Evolutionary conservation across 2,329 filamentous ascomycete species (phyloP).

Genomic region (Aspergillus amoenus): DNA sequence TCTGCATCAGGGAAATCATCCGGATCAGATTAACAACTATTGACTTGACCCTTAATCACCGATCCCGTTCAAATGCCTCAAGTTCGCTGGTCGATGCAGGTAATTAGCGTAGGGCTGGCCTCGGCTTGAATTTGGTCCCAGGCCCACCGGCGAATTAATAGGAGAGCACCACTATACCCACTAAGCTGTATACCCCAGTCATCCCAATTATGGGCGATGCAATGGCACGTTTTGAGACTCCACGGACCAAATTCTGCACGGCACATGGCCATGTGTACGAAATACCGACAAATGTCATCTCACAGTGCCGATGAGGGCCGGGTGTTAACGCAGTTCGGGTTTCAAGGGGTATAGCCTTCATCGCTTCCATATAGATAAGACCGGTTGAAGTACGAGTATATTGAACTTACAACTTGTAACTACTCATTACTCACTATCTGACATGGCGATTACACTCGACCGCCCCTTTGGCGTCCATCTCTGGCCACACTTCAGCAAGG

Average conservation of each 20-base stretch:
- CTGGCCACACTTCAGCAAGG: conserved; percentile 93
- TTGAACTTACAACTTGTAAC: neutral
- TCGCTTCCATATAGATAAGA: neutral
- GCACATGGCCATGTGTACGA: too few species aligned
- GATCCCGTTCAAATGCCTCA: too few species aligned
- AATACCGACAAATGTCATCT: neutral
- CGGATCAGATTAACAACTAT: too few species aligned
- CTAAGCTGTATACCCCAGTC: neutral
- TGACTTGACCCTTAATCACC: too few species aligned
- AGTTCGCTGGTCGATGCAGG: too few species aligned
- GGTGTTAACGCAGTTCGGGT: neutral
- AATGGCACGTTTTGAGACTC: too few species aligned
- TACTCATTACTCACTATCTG: conserved; percentile 23
- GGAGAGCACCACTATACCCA: too few species aligned
- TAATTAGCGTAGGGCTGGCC: neutral
- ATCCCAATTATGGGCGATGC: too few species aligned
- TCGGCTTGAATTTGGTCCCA: conserved; percentile 5
- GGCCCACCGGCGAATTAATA: neutral
- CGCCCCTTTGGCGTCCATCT: conserved; percentile 86
- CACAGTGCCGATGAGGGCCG: neutral
- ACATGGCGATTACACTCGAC: conserved; percentile 71
- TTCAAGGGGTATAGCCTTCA: neutral
- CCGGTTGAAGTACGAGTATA: too few species aligned
- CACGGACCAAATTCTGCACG: too few species aligned
- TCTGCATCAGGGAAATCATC: too few species aligned